Percentiles rank a stretch among this genome's conserved stretches.
Evolutionary conservation across 192 early-diverging fungal species (phyloP).

Genomic region (Coemansia javaensis): DNA sequence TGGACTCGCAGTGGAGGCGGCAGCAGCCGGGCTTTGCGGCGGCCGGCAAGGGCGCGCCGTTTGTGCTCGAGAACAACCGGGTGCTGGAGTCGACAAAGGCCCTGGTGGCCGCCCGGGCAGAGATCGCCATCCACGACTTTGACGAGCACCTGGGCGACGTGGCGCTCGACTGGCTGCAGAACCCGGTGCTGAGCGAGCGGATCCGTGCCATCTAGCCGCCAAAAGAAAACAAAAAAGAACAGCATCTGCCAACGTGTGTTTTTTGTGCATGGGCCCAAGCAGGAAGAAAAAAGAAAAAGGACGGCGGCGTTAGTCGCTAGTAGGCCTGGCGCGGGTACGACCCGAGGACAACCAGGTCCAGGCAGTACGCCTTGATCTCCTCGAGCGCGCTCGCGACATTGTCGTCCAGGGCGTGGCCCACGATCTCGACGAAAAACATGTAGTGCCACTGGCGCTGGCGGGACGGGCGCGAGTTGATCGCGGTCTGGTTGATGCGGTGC

Average conservation of each 20-base stretch:
- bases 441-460: constrained; percentile 82
- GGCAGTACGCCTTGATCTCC: constrained; percentile 65
- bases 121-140: constrained; percentile 44
- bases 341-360: constrained; percentile 74
- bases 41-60: constrained; percentile 8
- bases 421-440: constrained; percentile 89
- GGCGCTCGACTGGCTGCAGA: constrained; percentile 49
- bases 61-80: constrained; percentile 47
- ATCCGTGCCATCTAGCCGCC: constrained; percentile 8
- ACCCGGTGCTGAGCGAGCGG: constrained; percentile 30
- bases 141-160: constrained; percentile 49
- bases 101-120: constrained; percentile 35
- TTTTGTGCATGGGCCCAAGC: too few species aligned
- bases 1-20: constrained; percentile 41
- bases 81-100: constrained; percentile 25
- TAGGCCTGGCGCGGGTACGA: constrained; percentile 64
- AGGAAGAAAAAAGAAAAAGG: constrained; percentile 6
- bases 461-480: constrained; percentile 87
- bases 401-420: constrained; percentile 70
- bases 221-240: constrained; percentile 6
- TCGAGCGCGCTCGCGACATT: constrained; percentile 62
- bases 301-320: too few species aligned
- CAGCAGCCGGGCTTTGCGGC: constrained; percentile 20
- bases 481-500: constrained; percentile 76
- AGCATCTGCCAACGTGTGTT: background rate